A percentile compares a stretch with the other conserved stretches of the same genome.
Conservation (phyloP, 139 green algal species). For the Coelastrella sp. region DNA sequence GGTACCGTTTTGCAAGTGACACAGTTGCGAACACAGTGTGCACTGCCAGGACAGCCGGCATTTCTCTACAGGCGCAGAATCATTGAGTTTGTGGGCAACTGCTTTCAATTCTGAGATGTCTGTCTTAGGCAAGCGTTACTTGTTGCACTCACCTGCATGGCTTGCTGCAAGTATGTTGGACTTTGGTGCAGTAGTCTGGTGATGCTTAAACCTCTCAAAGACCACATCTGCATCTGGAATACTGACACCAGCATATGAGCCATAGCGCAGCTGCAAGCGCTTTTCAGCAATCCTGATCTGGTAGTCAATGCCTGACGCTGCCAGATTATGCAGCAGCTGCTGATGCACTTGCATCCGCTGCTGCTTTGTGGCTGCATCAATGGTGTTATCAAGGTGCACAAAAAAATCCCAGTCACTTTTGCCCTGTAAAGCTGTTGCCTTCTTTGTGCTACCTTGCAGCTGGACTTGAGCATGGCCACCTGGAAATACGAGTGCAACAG, state of each 20-base stretch:
- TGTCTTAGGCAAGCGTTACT: background rate
- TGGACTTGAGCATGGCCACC: slow-evolving; percentile 18
- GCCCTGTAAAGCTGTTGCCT: background rate
- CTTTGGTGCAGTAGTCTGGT: background rate
- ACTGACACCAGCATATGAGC: background rate
- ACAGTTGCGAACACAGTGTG: too few species aligned
- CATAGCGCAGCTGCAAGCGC: background rate
- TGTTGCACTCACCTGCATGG: background rate
- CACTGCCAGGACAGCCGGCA: too few species aligned
- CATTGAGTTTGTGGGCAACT: too few species aligned
- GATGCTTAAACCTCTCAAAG: slow-evolving; percentile 12
- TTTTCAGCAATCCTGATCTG: background rate
- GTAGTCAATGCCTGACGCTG: background rate
- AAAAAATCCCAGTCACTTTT: slow-evolving; percentile 25
- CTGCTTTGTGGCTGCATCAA: background rate
- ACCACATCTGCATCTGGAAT: slow-evolving; percentile 17
- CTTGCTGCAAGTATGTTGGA: background rate
- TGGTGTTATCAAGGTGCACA: slow-evolving; percentile 15
- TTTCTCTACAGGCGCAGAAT: too few species aligned
- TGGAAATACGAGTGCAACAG: background rate
- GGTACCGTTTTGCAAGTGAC: too few species aligned
- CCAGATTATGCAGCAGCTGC: background rate
- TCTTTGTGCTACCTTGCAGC: slow-evolving; percentile 30
- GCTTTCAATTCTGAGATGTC: background rate
- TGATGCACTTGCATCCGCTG: slow-evolving; percentile 6